Conservation (phyloP, 2,329 filamentous ascomycete genomes). For the Parafenestella ontariensis region DNA sequence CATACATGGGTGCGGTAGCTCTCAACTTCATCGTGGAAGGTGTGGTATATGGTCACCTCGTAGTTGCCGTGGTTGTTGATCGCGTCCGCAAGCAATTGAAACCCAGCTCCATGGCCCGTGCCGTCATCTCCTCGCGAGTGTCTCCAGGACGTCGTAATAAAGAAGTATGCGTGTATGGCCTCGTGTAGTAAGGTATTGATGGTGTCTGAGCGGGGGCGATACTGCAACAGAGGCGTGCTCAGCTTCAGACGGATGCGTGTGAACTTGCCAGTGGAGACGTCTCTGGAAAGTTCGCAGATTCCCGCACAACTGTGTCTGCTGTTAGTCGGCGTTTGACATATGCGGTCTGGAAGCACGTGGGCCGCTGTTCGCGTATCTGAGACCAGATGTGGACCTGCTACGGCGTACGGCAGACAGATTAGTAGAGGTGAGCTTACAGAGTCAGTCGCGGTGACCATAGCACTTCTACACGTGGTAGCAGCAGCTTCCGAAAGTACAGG, state of each 20-base stretch:
- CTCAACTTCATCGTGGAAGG: slow-evolving; percentile 56
- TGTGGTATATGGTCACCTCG: slow-evolving; percentile 52
- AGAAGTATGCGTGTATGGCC: slow-evolving; percentile 56
- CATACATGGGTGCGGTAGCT: slow-evolving; percentile 55
- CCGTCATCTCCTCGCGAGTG: slow-evolving; percentile 52
- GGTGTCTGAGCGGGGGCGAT: slow-evolving; percentile 52
- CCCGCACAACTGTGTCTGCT: slow-evolving; percentile 49
- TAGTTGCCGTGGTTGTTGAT: slow-evolving; percentile 54
- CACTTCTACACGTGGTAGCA: slow-evolving; percentile 51
- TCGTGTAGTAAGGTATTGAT: slow-evolving; percentile 56
- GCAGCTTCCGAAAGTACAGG: slow-evolving; percentile 53
- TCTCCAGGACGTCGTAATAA: slow-evolving; percentile 53
- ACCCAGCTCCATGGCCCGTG: slow-evolving; percentile 53
- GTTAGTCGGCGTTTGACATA: slow-evolving; percentile 22
- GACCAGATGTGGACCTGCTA: slow-evolving; percentile 4
- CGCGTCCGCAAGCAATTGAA: slow-evolving; percentile 53
- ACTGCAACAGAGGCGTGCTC: slow-evolving; percentile 54
- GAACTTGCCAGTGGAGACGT: slow-evolving; percentile 45
- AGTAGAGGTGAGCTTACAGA: slow-evolving; percentile 38
- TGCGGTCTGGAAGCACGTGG: slow-evolving; percentile 17
- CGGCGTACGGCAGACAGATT: slow-evolving; percentile 6
- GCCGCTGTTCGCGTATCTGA: slow-evolving; percentile 12
- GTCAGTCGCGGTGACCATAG: slow-evolving; percentile 54
- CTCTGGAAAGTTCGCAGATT: slow-evolving; percentile 54
- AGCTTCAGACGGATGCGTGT: slow-evolving; percentile 53